These are phyloP conservation scores for Cutaneotrichosporon sp. DNA, from an alignment of 1,284 basidiomycete species.

Conservation along the genomic window DNA sequence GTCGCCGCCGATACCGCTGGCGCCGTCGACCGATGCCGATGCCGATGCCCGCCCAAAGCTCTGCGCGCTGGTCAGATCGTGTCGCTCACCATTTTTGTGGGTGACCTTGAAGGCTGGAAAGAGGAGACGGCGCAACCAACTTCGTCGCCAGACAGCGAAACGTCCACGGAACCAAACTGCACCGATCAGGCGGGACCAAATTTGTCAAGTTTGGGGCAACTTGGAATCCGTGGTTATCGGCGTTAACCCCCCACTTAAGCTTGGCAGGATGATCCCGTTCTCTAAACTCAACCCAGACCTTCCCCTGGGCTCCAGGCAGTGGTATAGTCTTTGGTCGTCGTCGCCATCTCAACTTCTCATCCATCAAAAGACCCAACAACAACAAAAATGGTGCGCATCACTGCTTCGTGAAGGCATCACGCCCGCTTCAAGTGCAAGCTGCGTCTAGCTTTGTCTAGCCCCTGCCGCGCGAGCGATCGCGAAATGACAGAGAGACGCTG, in stretches of 20 bases:
- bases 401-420: conserved; percentile 23
- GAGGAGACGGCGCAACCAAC: conserved; percentile 6
- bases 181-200: conserved; percentile 3
- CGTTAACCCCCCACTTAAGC: not conserved
- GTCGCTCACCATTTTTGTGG: conserved; percentile 23
- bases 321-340: not conserved
- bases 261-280: not conserved
- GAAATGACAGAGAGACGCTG: conserved; percentile 12
- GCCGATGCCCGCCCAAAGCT: not conserved
- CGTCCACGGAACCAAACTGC: not conserved
- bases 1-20: not conserved
- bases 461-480: conserved; percentile 2
- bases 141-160: not conserved
- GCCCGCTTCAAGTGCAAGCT: conserved; percentile 20
- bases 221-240: conserved; percentile 3
- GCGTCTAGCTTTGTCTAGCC: not conserved
- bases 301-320: not conserved
- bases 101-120: conserved; percentile 22
- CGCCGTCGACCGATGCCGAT: conserved; percentile 1
- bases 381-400: conserved; percentile 29
- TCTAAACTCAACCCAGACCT: not conserved
- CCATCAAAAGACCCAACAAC: conserved; percentile 20
- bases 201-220: not conserved
- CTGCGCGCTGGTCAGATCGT: conserved; percentile 3
- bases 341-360: conserved; percentile 11